Evolutionary conservation across 2,329 filamentous ascomycete genomes (phyloP), one percentile per base, ranked within the genome.

Genomic region (Aspergillus novoparasiticus): DNA sequence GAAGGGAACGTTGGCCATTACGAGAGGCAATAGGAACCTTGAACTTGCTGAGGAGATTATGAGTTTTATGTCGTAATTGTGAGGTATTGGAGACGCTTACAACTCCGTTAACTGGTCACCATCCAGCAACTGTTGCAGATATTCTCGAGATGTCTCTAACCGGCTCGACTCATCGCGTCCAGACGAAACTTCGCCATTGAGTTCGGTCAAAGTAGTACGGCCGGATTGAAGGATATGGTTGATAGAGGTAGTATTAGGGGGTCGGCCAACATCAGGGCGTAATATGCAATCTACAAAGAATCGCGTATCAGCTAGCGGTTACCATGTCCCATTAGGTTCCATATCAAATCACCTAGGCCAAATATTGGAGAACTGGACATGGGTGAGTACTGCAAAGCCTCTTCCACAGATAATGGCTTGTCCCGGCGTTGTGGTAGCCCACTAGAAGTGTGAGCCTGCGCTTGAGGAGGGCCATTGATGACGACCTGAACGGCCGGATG

Each of bases 121-220:
- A 72, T 89, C 88, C 61, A 97, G 78, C 46, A 96, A 85, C 66
- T 89, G 87, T 62, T 92, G 86, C 34, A 97, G 83, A 75, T 94
- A 89, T 69, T 90, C 85, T 53, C 94, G 83, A 12, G 89, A 90
- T 69, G 89, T 87, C 69, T 91, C 89, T 54, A 94, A 81, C 66
- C 87, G 86, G 73, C 86, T 86, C 23, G 90, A 89, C 53, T 78
- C 75, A 54, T 75, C 73, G 34, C 84, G 83, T 50, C 85, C 84
- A 55, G 86, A 85, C 46, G 82, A 79, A 63, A 89, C 88, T 74
- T 94, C 91, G 67, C 83, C 82, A 73, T 95, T 93, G 55, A 97
- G 80, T 53, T 85, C 85, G 68, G 90, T 87, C 69, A 94, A 76
- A 45, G 84, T 81, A 68, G 81, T 82, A 65, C 83, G 80, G 41